phyloP scores from a whole-genome alignment of 305 asterid genomes.

The Fraxinus sp. region DNA sequence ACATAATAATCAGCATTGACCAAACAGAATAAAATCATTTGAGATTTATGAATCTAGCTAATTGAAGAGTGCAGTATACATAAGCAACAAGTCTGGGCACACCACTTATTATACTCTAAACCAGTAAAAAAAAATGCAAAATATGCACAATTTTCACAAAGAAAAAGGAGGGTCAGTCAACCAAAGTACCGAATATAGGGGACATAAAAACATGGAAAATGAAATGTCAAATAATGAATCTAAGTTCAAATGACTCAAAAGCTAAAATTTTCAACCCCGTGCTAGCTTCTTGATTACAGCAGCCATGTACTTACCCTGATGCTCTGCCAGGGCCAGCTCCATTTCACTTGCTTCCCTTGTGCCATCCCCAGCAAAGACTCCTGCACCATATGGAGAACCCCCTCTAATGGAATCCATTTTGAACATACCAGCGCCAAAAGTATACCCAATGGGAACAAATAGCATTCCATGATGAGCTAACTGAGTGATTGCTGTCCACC shows the following conservation, averaged over 20 bases:
- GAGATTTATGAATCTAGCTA: not conserved
- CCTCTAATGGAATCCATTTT: conserved; percentile 74
- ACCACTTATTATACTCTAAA: not conserved
- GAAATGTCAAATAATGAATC: not conserved
- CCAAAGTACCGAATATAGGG: not conserved
- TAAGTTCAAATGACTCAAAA: not conserved
- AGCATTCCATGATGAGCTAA: conserved; percentile 89
- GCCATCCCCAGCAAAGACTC: conserved; percentile 86
- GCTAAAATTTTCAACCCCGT: conserved; percentile 28
- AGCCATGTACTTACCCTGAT: conserved; percentile 93
- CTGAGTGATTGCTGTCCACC: conserved; percentile 89
- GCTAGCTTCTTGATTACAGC: conserved; percentile 55
- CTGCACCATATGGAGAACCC: conserved; percentile 87
- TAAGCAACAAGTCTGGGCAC: not conserved
- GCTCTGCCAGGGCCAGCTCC: conserved; percentile 79
- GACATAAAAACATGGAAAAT: not conserved
- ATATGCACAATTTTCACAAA: not conserved
- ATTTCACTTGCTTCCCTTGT: conserved; percentile 66
- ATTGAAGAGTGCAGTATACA: not conserved
- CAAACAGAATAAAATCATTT: not conserved
- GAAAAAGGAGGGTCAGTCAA: not conserved
- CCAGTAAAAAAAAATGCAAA: not conserved
- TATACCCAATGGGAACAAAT: conserved; percentile 73
- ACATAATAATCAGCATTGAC: not conserved
- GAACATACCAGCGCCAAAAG: conserved; percentile 86